Conservation (phyloP, 345 rosid genomes). For the Camelina hispida region DNA sequence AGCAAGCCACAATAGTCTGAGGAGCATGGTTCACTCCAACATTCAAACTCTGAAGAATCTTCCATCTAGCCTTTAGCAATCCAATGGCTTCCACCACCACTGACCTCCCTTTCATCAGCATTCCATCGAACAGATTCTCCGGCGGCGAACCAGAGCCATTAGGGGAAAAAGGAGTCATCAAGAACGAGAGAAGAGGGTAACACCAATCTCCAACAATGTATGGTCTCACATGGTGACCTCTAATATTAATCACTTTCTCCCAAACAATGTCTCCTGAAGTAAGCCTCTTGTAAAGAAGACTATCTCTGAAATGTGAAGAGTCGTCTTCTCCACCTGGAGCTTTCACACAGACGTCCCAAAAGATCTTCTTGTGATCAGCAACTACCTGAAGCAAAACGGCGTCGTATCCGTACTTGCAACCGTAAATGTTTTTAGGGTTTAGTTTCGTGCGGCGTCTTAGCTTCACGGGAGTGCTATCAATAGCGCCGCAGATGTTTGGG, state of each 20-base stretch:
- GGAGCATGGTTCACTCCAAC: slow-evolving; percentile 95
- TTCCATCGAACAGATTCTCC: slow-evolving; percentile 91
- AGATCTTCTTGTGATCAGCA: slow-evolving; percentile 88
- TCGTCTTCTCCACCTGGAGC: slow-evolving; percentile 90
- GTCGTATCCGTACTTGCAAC: slow-evolving; percentile 70
- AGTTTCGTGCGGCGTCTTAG: slow-evolving; percentile 51
- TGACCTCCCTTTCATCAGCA: slow-evolving; percentile 97
- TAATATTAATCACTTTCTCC: slow-evolving; percentile 77
- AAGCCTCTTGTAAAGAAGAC: slow-evolving; percentile 81
- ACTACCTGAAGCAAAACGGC: slow-evolving; percentile 89
- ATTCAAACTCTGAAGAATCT: slow-evolving; percentile 90
- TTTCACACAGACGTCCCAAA: slow-evolving; percentile 96
- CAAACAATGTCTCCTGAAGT: slow-evolving; percentile 87
- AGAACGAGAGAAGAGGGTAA: slow-evolving; percentile 75
- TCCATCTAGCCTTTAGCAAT: slow-evolving; percentile 91
- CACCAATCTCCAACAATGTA: slow-evolving; percentile 98
- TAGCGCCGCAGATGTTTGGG: slow-evolving; percentile 91
- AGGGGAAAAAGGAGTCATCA: slow-evolving; percentile 93
- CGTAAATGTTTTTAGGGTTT: slow-evolving; percentile 52
- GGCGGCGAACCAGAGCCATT: slow-evolving; percentile 83
- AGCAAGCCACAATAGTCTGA: slow-evolving; percentile 96
- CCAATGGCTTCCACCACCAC: slow-evolving; percentile 94
- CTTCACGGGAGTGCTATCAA: slow-evolving; percentile 82
- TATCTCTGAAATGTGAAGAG: slow-evolving; percentile 83
- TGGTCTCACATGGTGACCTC: slow-evolving; percentile 91